Percentiles rank a stretch among this genome's conserved stretches.
phyloP scores from a whole-genome alignment of 129 eudicot species.

The Kitagawia praeruptora region DNA sequence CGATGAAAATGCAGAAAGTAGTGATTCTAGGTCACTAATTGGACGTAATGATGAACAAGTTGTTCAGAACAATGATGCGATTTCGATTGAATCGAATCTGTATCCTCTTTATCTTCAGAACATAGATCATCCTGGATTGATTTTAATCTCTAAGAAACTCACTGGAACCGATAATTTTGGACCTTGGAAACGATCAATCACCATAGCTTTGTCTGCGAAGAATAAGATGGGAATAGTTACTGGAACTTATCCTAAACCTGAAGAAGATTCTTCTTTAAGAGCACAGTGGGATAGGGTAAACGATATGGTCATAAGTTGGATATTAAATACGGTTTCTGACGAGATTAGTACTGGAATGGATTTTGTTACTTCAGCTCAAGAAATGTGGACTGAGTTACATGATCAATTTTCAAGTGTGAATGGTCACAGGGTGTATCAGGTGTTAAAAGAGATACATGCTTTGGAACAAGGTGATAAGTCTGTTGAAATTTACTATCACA shows the following conservation, averaged over 20 bases:
- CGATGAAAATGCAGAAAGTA: no score
- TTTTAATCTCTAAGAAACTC: not conserved
- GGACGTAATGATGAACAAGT: no score
- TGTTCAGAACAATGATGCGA: not conserved
- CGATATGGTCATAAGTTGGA: not conserved
- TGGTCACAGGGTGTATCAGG: not conserved
- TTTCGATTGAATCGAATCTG: not conserved
- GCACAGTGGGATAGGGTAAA: not conserved
- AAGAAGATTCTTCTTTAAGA: not conserved
- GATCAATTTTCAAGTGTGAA: not conserved
- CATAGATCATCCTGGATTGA: not conserved
- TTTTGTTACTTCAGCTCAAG: not conserved
- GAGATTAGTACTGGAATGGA: not conserved
- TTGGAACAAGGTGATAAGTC: no score
- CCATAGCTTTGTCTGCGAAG: not conserved
- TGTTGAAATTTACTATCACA: no score
- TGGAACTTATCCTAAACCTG: not conserved
- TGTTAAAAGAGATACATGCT: no score
- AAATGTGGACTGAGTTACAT: not conserved
- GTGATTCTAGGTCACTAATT: no score
- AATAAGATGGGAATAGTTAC: not conserved
- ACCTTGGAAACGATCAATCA: not conserved
- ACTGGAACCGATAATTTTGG: not conserved
- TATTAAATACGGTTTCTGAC: not conserved
- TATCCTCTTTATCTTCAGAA: not conserved